Evolutionary conservation across 1,284 basidiomycete genomes (phyloP), one percentile per base, ranked within the genome.

Genomic region (Grifola frondosa): DNA sequence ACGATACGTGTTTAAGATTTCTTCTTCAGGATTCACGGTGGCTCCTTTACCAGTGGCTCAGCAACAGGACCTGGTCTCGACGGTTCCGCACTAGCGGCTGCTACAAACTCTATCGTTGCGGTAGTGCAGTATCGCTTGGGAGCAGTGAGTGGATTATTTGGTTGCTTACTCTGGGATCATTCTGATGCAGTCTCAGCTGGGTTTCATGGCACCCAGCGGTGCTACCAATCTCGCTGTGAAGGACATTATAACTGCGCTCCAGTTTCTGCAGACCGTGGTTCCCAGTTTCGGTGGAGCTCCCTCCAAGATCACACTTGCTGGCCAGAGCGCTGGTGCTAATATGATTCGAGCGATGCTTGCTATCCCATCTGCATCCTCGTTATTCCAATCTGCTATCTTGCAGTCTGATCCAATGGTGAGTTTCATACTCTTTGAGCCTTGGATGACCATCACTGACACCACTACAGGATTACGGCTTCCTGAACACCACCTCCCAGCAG

Each of bases 81-180:
- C 62, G 92, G 89, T 0, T 83, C 86, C 1, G 74, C 71, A 3
- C 75, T 95, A 8, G 91, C 91, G 1, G 58, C 71, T 5, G 75
- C 78, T 5, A 88, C 89, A 3, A 73, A 81, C 36, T 82, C 89
- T 4, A 82, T 96, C 46, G 88, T 95, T n/a, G 81, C 87, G 11
- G 81, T 91, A 13, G 67, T 91, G 9, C 92, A 96, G 63, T 89
- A 91, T 57, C 84, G 92, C 20, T 73, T 96, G 7, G 92, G 90
- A 42, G 80, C 81, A 43, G 83, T 87, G 61, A 50, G 81, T 71
- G n/a, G 9, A n/a, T 11, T 20, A 11, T 22, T 12, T 30, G 19
- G 17, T 26, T 22, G 11, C 34, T 37, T 19, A 9, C 17, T 4
- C 12, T 15, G 21, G 36, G 19, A 8, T 30, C 13, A 19, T 3